Conservation (phyloP, 2,329 filamentous ascomycete genomes). For the Cytospora paraplurivora region DNA sequence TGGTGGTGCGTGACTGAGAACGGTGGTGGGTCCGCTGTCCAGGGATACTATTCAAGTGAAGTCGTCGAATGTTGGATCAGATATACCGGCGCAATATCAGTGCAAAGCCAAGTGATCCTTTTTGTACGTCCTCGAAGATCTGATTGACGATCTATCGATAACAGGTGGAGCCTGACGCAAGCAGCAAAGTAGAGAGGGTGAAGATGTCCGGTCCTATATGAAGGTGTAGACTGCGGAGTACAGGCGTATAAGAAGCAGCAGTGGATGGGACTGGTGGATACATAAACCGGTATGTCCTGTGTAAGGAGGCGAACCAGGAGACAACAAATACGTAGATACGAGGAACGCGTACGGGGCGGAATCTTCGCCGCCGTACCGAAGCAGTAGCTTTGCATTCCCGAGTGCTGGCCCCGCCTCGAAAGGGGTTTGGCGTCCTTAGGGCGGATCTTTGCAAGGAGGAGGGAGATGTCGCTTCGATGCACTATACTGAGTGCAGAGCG, state of each 20-base stretch:
- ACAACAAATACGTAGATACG: neutral
- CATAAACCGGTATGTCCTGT: neutral
- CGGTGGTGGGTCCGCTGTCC: neutral
- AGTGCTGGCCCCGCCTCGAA: neutral
- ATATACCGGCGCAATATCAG: neutral
- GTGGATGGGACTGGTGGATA: neutral
- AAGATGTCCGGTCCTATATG: neutral
- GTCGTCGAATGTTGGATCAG: neutral
- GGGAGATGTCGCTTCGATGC: too few relatives aligned
- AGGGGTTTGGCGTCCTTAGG: neutral
- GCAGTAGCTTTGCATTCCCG: conserved; percentile 3
- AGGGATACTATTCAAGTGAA: neutral
- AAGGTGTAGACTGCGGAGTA: neutral
- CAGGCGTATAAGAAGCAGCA: too few relatives aligned
- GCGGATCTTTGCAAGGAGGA: neutral
- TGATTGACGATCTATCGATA: neutral
- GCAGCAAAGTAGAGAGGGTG: neutral
- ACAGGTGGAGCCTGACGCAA: neutral
- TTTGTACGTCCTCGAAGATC: neutral
- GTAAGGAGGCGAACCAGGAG: neutral
- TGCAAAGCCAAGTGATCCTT: neutral
- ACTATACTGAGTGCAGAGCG: too few relatives aligned
- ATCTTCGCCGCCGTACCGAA: neutral
- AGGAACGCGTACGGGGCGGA: neutral
- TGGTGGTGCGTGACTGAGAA: neutral